Evolutionary conservation across 768 basidiomycete genomes (phyloP).

Genomic region (Leccinum disarticulatum): DNA sequence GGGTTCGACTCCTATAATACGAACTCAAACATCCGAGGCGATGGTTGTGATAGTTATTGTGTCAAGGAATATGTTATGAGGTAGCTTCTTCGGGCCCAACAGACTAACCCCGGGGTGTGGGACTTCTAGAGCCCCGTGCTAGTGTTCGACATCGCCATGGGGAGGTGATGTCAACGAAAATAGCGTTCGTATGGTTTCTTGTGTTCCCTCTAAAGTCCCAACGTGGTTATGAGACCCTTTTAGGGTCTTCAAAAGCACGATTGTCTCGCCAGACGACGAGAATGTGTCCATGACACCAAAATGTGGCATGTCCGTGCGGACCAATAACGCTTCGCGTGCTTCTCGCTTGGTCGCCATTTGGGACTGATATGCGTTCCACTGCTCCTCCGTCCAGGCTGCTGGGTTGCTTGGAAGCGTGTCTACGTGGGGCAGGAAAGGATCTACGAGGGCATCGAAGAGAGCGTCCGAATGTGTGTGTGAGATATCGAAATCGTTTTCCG

Average conservation of each 20-base stretch:
- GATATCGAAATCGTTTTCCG: conserved; percentile 74
- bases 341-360: conserved; percentile 41
- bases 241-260: conserved; percentile 56
- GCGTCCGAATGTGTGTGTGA: conserved; percentile 64
- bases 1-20: not conserved
- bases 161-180: conserved; percentile 18
- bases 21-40: not conserved
- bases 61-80: not conserved
- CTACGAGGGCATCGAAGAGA: conserved; percentile 68
- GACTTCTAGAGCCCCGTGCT: not conserved
- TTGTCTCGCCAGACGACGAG: conserved; percentile 40
- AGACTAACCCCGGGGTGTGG: not conserved
- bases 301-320: conserved; percentile 42
- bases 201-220: conserved; percentile 64
- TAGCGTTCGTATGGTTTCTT: conserved; percentile 50
- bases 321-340: conserved; percentile 46
- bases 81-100: not conserved
- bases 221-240: conserved; percentile 61
- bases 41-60: not conserved
- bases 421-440: conserved; percentile 56
- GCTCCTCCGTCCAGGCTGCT: conserved; percentile 34
- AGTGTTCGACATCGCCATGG: not conserved
- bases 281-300: conserved; percentile 60
- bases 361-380: conserved; percentile 45
- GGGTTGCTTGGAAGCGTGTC: conserved; percentile 36